A percentile compares a stretch with the other conserved stretches of the same genome.
Evolutionary conservation across 805 yeast species (phyloP).

Genomic region (Saturnispora sekii): DNA sequence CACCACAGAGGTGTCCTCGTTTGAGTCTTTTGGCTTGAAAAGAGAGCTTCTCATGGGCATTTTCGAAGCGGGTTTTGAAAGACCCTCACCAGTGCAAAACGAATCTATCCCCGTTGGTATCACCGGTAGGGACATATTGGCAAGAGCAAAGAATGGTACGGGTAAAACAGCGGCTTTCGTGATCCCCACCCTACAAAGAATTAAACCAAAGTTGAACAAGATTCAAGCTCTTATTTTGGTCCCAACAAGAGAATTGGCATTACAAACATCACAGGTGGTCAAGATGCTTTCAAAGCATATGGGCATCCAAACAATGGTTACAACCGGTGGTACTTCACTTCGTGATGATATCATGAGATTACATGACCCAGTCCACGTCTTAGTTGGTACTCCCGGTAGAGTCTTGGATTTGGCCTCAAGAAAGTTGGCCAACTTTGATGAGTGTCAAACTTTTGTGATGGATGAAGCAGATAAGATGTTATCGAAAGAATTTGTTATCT

Average conservation of each 20-base stretch:
- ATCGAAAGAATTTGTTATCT: conserved; percentile 77
- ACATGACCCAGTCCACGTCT: conserved; percentile 84
- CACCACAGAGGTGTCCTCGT: conserved; percentile 72
- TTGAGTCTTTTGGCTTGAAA: conserved; percentile 86
- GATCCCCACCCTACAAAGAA: conserved; percentile 83
- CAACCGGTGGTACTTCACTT: conserved; percentile 95
- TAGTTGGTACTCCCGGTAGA: conserved; percentile 98
- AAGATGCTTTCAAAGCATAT: conserved; percentile 92
- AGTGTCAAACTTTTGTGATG: conserved; percentile 85
- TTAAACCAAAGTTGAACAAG: conserved; percentile 73
- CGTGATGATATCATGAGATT: conserved; percentile 92
- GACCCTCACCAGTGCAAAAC: conserved; percentile 96
- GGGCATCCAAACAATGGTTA: conserved; percentile 89
- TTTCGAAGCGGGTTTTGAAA: conserved; percentile 97
- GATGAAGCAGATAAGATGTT: conserved; percentile 98
- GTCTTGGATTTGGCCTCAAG: conserved; percentile 89
- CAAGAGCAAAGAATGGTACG: conserved; percentile 97
- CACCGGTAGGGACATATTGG: conserved; percentile 90
- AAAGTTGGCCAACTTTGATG: conserved; percentile 75
- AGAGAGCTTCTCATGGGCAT: conserved; percentile 96
- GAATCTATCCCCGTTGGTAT: conserved; percentile 94
- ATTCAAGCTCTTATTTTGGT: conserved; percentile 90
- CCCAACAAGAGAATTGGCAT: conserved; percentile 96
- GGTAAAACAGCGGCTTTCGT: conserved; percentile 98
- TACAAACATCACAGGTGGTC: conserved; percentile 96